Base-by-base conservation (phyloP, 2,329 filamentous ascomycete genomes). In the Ramichloridium luteum region DNA sequence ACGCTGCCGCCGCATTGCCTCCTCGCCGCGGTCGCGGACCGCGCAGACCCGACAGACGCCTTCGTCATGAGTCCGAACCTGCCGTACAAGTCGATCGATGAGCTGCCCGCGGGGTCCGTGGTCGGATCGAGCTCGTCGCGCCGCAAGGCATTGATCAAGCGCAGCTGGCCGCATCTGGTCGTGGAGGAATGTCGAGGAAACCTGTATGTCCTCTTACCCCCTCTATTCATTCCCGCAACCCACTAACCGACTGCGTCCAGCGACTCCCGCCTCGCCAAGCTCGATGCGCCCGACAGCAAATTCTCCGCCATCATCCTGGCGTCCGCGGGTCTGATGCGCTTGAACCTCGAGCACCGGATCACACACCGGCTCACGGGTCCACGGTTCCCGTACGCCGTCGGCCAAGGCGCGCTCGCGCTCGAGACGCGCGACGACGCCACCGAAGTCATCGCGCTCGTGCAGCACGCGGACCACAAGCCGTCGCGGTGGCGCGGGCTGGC, bases 101-200 rank as follows among this genome's bases (percentile, higher is more conserved):
- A 27, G 16, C 5, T 25, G 23, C n/a, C 25, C 13, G 6, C n/a
- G 25, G 25, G 25, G n/a, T 27, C 25, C 8, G 16, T 27, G 6
- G 25, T 27, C 16, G 25, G n/a, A 13, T 13, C 25, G 25, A 27
- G 25, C 16, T 27, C 25, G 9, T 27, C 25, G 25, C 13, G 25
- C 4, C 13, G 25, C 13, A 13, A 5, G 5, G 25, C 25, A 13
- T 14, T 27, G 11, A 8, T 27, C 13, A 13, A 14, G 25, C n/a
- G 25, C 8, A 27, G 16, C 16, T 27, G 9, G 25, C 25, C n/a
- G 13, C 25, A 27, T 27, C 11, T n/a, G n/a, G n/a, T n/a, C n/a
- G n/a, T n/a, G n/a, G n/a, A n/a, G n/a, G n/a, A n/a, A n/a, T n/a
- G n/a, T n/a, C n/a, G n/a, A n/a, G n/a, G n/a, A n/a, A n/a, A n/a